Evolutionary conservation across 192 early-diverging fungal species (phyloP).

Genomic region (Gaertneriomyces semiglobifer): DNA sequence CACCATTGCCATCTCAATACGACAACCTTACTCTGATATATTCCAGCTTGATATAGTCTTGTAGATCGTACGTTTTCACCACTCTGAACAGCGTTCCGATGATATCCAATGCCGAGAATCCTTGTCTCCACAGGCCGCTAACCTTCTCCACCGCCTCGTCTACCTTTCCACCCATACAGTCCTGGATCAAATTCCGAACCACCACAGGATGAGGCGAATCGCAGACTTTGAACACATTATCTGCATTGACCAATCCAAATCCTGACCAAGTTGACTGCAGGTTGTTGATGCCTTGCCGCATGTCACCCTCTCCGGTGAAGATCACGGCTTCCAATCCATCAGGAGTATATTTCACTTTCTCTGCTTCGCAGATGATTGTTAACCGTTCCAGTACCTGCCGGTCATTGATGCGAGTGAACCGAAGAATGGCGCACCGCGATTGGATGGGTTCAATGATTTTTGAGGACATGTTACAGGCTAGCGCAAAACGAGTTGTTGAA

Average conservation of each 20-base stretch:
- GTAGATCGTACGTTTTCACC: constrained; percentile 71
- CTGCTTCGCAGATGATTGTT: constrained; percentile 75
- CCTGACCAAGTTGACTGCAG: constrained; percentile 86
- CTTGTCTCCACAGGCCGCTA: constrained; percentile 71
- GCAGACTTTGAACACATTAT: constrained; percentile 96
- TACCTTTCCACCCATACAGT: constrained; percentile 65
- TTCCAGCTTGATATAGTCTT: constrained; percentile 78
- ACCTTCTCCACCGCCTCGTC: constrained; percentile 69
- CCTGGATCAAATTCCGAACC: constrained; percentile 69
- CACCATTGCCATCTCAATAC: not conserved
- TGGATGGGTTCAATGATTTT: constrained; percentile 99
- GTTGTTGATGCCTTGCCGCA: constrained; percentile 98
- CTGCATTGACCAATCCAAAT: constrained; percentile 77
- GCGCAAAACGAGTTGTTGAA: constrained; percentile 89
- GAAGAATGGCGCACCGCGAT: constrained; percentile 87
- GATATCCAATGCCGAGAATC: constrained; percentile 88
- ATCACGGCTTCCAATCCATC: constrained; percentile 91
- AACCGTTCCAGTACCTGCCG: constrained; percentile 77
- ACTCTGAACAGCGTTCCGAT: constrained; percentile 90
- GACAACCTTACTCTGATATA: constrained; percentile 68
- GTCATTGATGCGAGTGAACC: constrained; percentile 76
- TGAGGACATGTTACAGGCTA: constrained; percentile 92
- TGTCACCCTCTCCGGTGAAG: constrained; percentile 96
- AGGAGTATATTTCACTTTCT: constrained; percentile 79
- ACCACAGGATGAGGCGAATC: constrained; percentile 92